Base-by-base conservation (phyloP, 805 yeast genomes). In the Blastobotrys parvus region DNA sequence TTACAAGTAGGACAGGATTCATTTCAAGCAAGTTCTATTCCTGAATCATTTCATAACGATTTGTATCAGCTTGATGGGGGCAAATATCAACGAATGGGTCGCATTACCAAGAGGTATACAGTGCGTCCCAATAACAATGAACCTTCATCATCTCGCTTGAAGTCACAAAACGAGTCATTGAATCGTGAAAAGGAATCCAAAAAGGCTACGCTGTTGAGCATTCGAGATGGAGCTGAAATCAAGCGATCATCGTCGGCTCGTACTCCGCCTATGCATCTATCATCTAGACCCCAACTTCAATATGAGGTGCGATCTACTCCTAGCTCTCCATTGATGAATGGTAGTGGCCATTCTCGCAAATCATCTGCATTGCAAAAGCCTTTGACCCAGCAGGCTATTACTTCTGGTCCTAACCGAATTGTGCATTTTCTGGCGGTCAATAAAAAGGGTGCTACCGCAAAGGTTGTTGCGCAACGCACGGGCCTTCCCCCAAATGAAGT, bases 401-500 rank as follows among this genome's bases (percentile, higher is more conserved):
- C 52, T 16, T 49, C 54, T 15, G 51, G 57, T 20, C 44, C 55
- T n/a, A 56, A 50, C 50, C 67, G 71, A 41, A 60, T 74, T 31
- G 51, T 72, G 18, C 71, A 71, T 47, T 55, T 69, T 20, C 51
- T 75, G 30, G 75, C 80, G 1, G 55, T 74, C 34, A 79, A 77
- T 1, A 77, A 79, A 2, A n/a, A n/a, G n/a, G 29, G 29, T 7
- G 56, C 60, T 15, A 53, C 72, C 1, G 19, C 39, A 8, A 50
- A 54, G 2, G 59, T 58, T 1, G 50, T 74, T 10, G 46, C 59
- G 6, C 47, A 49, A 25, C 54, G 59, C 18, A 56, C 66, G 0
- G 61, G 61, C 39, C 45, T 60, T 19, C 42, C 54, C 17, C 39
- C 45, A 5, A 43, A 47, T 3, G 70, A 63, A 13, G 53, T 64